These are phyloP conservation scores for Cercophora samala DNA, from an alignment of 495 filamentous ascomycete genomes.

Conservation along the genomic window DNA sequence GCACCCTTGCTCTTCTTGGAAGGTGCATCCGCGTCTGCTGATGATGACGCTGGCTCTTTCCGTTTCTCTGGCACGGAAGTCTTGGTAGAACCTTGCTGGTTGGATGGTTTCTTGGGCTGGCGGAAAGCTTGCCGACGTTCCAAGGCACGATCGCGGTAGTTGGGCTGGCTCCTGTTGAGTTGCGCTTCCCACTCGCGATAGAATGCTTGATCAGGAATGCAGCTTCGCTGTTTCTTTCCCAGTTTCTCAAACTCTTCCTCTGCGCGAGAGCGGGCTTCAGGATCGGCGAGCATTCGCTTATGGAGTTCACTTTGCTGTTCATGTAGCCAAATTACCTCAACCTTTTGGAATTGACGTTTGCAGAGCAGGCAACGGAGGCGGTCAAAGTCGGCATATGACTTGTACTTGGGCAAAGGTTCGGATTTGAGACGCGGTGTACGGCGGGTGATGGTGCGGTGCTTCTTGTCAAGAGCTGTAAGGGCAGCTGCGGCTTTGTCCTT, in stretches of 20 bases:
- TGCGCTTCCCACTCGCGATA: conserved; percentile 34
- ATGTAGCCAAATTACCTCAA: conserved; percentile 67
- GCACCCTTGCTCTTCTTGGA: conserved; percentile 72
- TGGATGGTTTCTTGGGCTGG: conserved; percentile 51
- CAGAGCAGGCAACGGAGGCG: conserved; percentile 77
- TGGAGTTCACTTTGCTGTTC: conserved; percentile 75
- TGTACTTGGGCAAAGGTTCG: conserved; percentile 28
- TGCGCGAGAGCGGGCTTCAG: conserved; percentile 51
- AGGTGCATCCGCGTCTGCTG: conserved; percentile 17
- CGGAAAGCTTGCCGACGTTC: conserved; percentile 76
- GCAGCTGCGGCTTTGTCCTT: conserved; percentile 32
- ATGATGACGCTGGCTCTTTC: conserved; percentile 24
- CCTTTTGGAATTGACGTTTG: conserved; percentile 66
- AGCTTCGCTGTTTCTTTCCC: conserved; percentile 52
- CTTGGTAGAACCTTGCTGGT: background rate
- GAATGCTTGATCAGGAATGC: conserved; percentile 28
- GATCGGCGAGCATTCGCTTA: conserved; percentile 63
- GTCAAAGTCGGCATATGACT: conserved; percentile 66
- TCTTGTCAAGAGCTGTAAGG: conserved; percentile 29
- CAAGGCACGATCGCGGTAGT: conserved; percentile 79
- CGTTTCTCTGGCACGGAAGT: conserved; percentile 24
- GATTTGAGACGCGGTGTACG: conserved; percentile 29
- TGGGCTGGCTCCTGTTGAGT: conserved; percentile 36
- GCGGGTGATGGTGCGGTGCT: conserved; percentile 27
- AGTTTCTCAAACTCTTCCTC: conserved; percentile 56